Evolutionary conservation across 2,329 filamentous ascomycete genomes (phyloP), one percentile per base, ranked within the genome.

Genomic region (Penicillium palitans): DNA sequence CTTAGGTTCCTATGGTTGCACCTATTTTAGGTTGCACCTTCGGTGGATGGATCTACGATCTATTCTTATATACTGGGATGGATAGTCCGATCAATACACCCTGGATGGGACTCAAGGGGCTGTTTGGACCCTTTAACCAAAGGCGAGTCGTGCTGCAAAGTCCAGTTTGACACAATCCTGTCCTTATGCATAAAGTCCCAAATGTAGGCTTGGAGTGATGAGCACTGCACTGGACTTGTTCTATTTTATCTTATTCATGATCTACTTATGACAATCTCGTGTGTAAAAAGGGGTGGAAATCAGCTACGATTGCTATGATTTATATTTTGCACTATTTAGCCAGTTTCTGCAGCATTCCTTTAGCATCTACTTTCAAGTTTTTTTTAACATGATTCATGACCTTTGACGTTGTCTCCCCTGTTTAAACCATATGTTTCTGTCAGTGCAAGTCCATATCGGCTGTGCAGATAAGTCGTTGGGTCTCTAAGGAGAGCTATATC

Each of bases 41-140:
- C 62, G 87, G 88, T 3, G 87, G 84, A 2, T 85, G 87, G 70
- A 64, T 90, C 25, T 90, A 90, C 68, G 87, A 90, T 70, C 69
- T 84, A 2, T 84, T 90, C 70, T 77, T 91, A 40, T 91, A 87
- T 70, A 89, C 86, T 0, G 88, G 88, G 4, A 73, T 66, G 8
- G 68, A 87, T n/a, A 88, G 83, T 63, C 87, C 88, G 1, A 79
- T 91, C 64, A 91, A 91, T 73, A 86, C 81, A 0, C 87, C 87
- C 0, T 87, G 80, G 74, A 71, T 89, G 67, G 87, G 88, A 0
- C 68, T 90, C n/a, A 81, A 81, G 64, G 77, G 83, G 27, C 66
- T 88, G 17, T 33, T 76, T n/a, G 62, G 65, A 21, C 72, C 72
- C 12, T 29, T 61, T 2, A 48, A 37, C 4, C 41, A 31, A 51